Percentiles rank a stretch among this genome's conserved stretches.
Conservation (phyloP, 208 protist genomes). For the Trypanosoma scelopori region DNA sequence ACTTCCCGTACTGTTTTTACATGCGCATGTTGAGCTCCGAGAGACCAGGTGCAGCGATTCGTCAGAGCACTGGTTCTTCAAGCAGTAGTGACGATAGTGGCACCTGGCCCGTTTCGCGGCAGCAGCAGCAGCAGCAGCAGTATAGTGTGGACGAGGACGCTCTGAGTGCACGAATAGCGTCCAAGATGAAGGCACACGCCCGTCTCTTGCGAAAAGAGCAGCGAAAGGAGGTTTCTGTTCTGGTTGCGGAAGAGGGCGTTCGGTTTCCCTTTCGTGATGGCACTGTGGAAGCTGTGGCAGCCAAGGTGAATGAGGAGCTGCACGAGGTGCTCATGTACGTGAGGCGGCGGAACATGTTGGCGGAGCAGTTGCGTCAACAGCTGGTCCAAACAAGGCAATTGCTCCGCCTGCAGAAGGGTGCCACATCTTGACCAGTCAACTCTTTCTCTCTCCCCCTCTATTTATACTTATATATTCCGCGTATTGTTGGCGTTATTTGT, state of each 20-base stretch:
- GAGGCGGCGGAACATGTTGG: constrained; percentile 32
- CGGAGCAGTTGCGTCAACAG: constrained; percentile 34
- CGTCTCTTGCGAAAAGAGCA: constrained; percentile 13
- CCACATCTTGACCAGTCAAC: neutral
- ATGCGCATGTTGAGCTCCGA: constrained; percentile 35
- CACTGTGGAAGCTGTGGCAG: constrained; percentile 44
- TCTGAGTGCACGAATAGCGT: constrained; percentile 27
- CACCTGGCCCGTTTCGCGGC: constrained; percentile 16
- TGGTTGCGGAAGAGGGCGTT: neutral
- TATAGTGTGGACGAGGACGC: constrained; percentile 25
- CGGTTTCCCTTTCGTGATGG: constrained; percentile 43
- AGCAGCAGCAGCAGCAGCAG: constrained; percentile 27
- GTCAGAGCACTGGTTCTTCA: neutral
- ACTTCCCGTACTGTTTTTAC: constrained; percentile 72
- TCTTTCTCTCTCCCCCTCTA: too few species aligned
- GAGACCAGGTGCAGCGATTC: neutral
- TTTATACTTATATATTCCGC: too few species aligned
- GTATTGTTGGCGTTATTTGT: too few species aligned
- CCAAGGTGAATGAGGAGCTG: constrained; percentile 52
- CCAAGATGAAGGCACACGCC: constrained; percentile 24
- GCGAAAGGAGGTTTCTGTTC: constrained; percentile 5
- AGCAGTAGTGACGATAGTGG: constrained; percentile 8
- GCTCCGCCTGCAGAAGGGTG: constrained; percentile 1
- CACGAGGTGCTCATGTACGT: constrained; percentile 50
- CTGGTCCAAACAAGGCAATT: constrained; percentile 36